Base-by-base conservation (phyloP, 345 rosid species). In the Euphorbia pulcherrima region DNA sequence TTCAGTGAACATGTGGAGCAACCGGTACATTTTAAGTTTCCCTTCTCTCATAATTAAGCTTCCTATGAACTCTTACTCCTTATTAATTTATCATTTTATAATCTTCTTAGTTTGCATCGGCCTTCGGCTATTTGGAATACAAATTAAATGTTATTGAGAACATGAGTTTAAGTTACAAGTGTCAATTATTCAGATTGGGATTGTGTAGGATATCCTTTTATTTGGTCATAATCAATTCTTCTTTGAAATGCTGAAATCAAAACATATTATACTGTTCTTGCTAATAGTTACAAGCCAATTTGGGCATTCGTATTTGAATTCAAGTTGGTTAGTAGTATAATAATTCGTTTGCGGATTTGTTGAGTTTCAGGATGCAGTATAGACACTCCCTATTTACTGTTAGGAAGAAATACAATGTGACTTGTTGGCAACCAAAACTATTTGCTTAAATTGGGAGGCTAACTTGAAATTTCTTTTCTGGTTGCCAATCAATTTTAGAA, bases 1-100 rank as follows among this genome's bases (percentile, higher is more conserved):
- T 86, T 85, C 60, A 81, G 74, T 68, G 92, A 87, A 53, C 98
- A 93, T 78, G 97, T 93, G 74, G 92, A 93, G 85, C 98, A 83
- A 79, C 98, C 96, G 83, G 98, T 93, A 87, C 67, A 64, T 68
- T 46, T 41, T 17, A 59, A 18, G 46, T 62, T 71, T 33, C 69
- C 68, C 58, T 5, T 23, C 60, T 81, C 60, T 76, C 60, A 40
- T 57, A 29, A 35, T 37, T 11, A 10, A 41, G 70, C 47, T 52
- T 29, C 26, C 26, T 28, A 27, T 35, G 51, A 35, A 1, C 64
- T 12, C 17, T 40, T 16, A 55, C 16, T 10, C 60, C 37, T 68
- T 26, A 52, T 69, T 60, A 75, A 64, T 51, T 40, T 16, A 11
- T 54, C 26, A 9, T 24, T 24, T 27, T 17, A n/a, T 56, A 30